Conservation (phyloP, 495 filamentous ascomycete species). For the Lasiosphaeria hispida region DNA sequence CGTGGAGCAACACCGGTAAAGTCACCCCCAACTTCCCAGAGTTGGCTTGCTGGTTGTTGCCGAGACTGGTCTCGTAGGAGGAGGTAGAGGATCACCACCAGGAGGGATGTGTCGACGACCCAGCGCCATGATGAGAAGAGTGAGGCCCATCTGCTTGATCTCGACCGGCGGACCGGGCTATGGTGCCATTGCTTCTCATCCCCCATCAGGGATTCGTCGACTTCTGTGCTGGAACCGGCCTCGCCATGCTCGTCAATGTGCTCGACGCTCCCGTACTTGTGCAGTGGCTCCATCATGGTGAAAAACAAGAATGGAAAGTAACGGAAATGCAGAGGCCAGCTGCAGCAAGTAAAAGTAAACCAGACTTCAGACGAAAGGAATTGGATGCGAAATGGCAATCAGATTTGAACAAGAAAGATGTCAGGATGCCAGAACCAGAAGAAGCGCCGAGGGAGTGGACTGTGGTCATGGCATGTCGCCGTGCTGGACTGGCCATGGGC, state of each 20-base stretch:
- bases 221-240: slow-evolving; percentile 41
- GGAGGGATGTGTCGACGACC: slow-evolving; percentile 34
- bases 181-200: slow-evolving; percentile 39
- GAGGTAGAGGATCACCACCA: slow-evolving; percentile 35
- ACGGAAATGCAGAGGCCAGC: background rate
- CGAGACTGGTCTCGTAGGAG: slow-evolving; percentile 33
- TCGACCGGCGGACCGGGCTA: slow-evolving; percentile 22
- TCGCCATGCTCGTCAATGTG: slow-evolving; percentile 33
- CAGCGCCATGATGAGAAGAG: slow-evolving; percentile 29
- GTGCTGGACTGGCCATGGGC: no score
- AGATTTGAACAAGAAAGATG: background rate
- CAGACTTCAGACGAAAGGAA: background rate
- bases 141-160: slow-evolving; percentile 13
- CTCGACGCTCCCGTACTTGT: slow-evolving; percentile 31
- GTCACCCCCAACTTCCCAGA: slow-evolving; percentile 40
- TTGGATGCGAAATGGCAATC: background rate
- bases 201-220: slow-evolving; percentile 40
- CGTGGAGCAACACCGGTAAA: slow-evolving; percentile 36
- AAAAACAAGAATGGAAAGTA: background rate
- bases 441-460: background rate
- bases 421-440: background rate
- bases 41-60: slow-evolving; percentile 21
- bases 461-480: background rate
- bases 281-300: slow-evolving; percentile 35
- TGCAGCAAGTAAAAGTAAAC: slow-evolving; percentile 1